phyloP scores from a whole-genome alignment of 192 early-diverging fungal genomes.

The Chytriomyces sp. region DNA sequence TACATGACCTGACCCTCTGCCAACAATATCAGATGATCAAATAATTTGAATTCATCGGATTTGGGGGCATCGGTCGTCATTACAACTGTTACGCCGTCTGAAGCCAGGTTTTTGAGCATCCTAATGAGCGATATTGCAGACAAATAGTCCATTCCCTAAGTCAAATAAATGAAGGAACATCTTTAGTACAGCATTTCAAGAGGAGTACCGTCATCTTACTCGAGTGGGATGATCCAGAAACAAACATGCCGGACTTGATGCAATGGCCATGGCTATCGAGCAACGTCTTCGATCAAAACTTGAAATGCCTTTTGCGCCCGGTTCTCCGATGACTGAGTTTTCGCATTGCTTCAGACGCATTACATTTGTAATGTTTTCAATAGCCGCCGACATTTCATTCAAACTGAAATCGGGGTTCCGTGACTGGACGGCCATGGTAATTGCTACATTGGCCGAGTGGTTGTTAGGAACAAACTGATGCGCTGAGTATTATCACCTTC shows the following conservation, averaged over 20 bases:
- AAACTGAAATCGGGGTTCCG: constrained; percentile 53
- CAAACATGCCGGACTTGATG: constrained; percentile 66
- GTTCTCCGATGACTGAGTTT: constrained; percentile 69
- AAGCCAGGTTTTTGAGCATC: constrained; percentile 51
- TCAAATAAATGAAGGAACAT: not conserved
- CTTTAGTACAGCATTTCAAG: not conserved
- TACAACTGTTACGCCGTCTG: constrained; percentile 45
- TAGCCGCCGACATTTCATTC: constrained; percentile 10
- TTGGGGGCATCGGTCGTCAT: constrained; percentile 54
- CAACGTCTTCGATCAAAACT: constrained; percentile 77
- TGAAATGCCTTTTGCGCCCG: constrained; percentile 66
- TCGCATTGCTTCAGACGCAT: constrained; percentile 67
- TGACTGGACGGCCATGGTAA: constrained; percentile 66
- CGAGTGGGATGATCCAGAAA: constrained; percentile 74
- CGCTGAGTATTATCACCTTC: constrained; percentile 46
- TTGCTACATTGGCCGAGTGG: constrained; percentile 44
- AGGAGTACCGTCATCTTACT: constrained; percentile 5
- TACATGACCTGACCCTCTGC: constrained; percentile 72
- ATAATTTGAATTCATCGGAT: constrained; percentile 62
- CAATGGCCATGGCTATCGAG: constrained; percentile 70
- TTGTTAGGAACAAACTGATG: not conserved
- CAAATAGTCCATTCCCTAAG: constrained; percentile 60
- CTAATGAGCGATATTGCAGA: constrained; percentile 56
- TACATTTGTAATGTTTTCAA: constrained; percentile 60
- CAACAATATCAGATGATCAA: constrained; percentile 72